Conservation (phyloP, 169 alveolate genomes). For the Cyclospora cayetanensis region DNA sequence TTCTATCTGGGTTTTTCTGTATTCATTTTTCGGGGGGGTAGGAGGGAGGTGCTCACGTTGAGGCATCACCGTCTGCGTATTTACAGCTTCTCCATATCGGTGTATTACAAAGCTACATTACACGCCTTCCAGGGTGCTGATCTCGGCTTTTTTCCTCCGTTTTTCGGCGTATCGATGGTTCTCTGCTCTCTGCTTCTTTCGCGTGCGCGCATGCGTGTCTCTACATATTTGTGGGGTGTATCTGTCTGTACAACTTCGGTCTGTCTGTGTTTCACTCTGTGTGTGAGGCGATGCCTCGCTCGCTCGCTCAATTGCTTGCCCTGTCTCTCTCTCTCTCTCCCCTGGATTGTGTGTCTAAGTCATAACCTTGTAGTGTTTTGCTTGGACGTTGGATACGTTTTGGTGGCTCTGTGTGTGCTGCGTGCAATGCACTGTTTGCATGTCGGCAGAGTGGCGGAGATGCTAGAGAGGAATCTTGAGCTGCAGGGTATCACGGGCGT, state of each 20-base stretch:
- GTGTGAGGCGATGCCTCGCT: neutral
- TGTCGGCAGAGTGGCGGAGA: conserved; percentile 78
- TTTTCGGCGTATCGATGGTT: neutral
- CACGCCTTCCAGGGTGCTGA: too few species aligned
- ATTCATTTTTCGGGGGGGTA: too few species aligned
- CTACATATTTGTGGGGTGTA: neutral
- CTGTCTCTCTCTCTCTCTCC: neutral
- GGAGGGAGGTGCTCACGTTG: too few species aligned
- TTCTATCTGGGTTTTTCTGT: too few species aligned
- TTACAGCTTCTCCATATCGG: too few species aligned
- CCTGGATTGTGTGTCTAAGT: neutral
- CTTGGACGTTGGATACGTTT: too few species aligned
- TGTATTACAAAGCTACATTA: too few species aligned
- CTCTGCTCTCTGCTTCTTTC: neutral
- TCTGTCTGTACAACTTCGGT: neutral
- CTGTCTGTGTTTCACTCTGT: neutral
- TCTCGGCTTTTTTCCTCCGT: neutral
- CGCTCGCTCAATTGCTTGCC: neutral
- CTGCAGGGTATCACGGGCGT: conserved; percentile 94
- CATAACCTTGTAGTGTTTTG: too few species aligned
- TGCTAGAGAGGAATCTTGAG: conserved; percentile 86
- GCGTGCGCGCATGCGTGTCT: neutral
- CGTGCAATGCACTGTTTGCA: neutral
- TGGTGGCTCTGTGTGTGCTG: neutral
- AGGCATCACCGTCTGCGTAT: too few species aligned